Conservation (phyloP, 2,329 filamentous ascomycete genomes). For the Hymenoscyphus infarciens region DNA sequence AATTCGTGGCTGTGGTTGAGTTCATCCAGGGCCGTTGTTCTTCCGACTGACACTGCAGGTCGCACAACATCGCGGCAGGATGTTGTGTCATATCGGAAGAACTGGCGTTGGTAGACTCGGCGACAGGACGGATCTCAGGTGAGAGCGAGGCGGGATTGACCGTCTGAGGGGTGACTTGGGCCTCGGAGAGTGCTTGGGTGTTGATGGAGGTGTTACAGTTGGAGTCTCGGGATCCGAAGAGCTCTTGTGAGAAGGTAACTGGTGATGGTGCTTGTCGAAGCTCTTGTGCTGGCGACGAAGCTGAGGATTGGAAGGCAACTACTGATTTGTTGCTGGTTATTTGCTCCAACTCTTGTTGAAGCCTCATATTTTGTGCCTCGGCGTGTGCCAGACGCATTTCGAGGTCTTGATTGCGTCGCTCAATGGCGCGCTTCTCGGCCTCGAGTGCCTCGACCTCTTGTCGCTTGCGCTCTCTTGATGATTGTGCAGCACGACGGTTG, state of each 20-base stretch:
- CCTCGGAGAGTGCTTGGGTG: constrained; percentile 26
- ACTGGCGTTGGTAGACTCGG: constrained; percentile 40
- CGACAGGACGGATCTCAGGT: constrained; percentile 51
- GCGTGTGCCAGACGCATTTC: constrained; percentile 51
- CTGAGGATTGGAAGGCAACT: constrained; percentile 39
- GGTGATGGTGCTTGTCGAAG: constrained; percentile 34
- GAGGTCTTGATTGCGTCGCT: constrained; percentile 69
- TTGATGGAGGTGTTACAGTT: constrained; percentile 19
- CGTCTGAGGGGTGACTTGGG: constrained; percentile 44
- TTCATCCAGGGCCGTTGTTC: constrained; percentile 37
- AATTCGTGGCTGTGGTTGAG: constrained; percentile 27
- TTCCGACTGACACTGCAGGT: constrained; percentile 99
- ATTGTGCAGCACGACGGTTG: constrained; percentile 93
- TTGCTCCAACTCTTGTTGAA: constrained; percentile 29
- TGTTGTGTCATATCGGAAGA: constrained; percentile 95
- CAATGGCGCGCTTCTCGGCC: constrained; percentile 59
- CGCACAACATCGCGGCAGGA: constrained; percentile 99
- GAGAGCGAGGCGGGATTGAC: constrained; percentile 61
- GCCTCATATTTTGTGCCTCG: constrained; percentile 29
- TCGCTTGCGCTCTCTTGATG: constrained; percentile 67
- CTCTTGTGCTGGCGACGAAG: constrained; percentile 44
- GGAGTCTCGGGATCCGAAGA: constrained; percentile 48
- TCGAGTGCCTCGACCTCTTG: constrained; percentile 81
- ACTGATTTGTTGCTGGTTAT: constrained; percentile 29
- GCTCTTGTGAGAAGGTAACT: constrained; percentile 55